Evolutionary conservation across 306 rosid genomes (phyloP), one percentile per base, ranked within the genome.

Genomic region (Benincasa hispida): DNA sequence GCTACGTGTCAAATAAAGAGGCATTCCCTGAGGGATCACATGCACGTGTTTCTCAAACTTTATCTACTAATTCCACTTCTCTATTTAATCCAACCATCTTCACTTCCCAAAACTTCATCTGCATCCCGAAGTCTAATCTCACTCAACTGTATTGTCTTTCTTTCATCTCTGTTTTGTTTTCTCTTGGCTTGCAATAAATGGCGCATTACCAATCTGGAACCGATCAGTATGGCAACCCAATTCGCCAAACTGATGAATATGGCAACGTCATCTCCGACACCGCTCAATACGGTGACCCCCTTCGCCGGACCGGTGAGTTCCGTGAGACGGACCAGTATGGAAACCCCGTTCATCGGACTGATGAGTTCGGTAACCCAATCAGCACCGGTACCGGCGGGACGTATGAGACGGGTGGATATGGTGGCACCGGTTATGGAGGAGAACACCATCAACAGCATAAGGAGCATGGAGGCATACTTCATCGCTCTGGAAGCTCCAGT

Each of bases 401-500:
- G 1, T 22, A 54, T 8, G 77, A 34, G 45, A 32, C 28, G 0
- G 41, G 28, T 5, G 79, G 79, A 2, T 13, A 41, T 5, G 79
- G 72, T 2, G 22, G 53, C 5, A 24, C 8, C 1, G 55, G 69
- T 2, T 24, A 37, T 5, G 77, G 72, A 8, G 53, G 53, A 18
- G 56, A 7, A 6, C 76, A 35, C n/a, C 19, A 25, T 2, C 65
- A 53, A 14, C 39, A 60, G 39, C 39, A 60, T 32, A 27, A 12
- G 68, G 37, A 24, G 50, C 32, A 4, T 19, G 25, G 79, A 2
- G 39, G 75, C 1, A 47, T 67, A 6, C 86, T 77, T 35, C 81
- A 24, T 6, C 86, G 89, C 39, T 81, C 89, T 14, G 89, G 89
- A 14, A 85, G 87, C 79, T 72, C 80, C 0, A 37, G 88, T 86